Percentiles rank a stretch among this genome's conserved stretches.
Evolutionary conservation across 2,329 filamentous ascomycete genomes (phyloP).

Genomic region (Verticillium isaacii): DNA sequence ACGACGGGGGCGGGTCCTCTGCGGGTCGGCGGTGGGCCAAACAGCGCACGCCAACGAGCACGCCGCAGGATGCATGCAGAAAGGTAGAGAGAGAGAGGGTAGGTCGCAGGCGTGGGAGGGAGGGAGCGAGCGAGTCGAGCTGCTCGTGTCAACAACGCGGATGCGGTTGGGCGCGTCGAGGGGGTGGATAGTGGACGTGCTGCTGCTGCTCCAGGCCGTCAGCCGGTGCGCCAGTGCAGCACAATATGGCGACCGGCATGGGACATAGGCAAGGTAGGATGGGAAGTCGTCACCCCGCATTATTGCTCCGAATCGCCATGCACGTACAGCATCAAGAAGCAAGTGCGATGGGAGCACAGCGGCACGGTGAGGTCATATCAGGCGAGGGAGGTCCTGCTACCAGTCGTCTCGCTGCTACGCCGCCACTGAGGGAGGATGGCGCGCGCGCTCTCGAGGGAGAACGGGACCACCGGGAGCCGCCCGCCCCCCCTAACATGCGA

Average conservation of each 20-base stretch:
- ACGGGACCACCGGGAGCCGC: too few species aligned
- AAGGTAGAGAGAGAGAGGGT: neutral
- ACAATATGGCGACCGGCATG: neutral
- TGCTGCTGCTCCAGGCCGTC: neutral
- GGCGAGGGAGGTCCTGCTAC: neutral
- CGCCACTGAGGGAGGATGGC: neutral
- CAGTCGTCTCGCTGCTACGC: too few species aligned
- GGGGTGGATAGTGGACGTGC: neutral
- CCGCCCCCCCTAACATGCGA: neutral
- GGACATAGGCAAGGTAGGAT: neutral
- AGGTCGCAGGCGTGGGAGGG: too few species aligned
- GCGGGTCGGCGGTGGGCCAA: neutral
- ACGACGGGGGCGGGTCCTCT: neutral
- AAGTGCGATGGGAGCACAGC: neutral
- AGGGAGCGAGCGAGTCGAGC: neutral
- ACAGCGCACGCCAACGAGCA: neutral
- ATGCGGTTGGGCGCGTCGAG: neutral
- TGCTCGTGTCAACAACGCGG: neutral
- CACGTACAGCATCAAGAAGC: neutral
- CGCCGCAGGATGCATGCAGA: neutral
- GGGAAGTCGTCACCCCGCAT: neutral
- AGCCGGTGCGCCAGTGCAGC: neutral
- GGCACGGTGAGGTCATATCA: slow-evolving; percentile 2
- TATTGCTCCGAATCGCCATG: neutral
- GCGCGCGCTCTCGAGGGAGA: neutral